Percentiles rank a stretch among this genome's conserved stretches.
These are phyloP conservation scores for Anastatica hierochuntica DNA, from an alignment of 345 rosid genomes.

Conservation along the genomic window DNA sequence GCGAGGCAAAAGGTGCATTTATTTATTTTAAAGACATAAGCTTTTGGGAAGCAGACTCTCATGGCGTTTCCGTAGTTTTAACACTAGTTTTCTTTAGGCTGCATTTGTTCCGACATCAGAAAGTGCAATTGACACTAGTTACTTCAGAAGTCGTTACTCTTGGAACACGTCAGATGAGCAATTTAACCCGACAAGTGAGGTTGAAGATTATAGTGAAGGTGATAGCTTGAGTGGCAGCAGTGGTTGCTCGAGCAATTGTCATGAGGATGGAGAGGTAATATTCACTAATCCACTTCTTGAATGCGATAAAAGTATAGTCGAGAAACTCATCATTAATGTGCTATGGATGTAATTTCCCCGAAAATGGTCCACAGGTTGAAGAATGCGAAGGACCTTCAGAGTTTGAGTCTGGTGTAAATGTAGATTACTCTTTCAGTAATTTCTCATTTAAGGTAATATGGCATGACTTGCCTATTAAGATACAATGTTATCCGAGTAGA, in stretches of 20 bases:
- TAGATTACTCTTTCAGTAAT: constrained; percentile 94
- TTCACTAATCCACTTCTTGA: background rate
- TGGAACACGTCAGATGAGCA: constrained; percentile 75
- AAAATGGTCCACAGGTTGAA: constrained; percentile 54
- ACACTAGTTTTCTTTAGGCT: constrained; percentile 43
- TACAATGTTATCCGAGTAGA: background rate
- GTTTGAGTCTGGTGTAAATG: constrained; percentile 59
- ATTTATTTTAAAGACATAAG: background rate
- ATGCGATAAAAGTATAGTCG: background rate
- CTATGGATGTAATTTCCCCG: background rate
- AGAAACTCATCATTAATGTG: constrained; percentile 4
- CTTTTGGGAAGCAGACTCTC: background rate
- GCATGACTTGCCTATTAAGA: constrained; percentile 1
- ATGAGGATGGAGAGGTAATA: constrained; percentile 73
- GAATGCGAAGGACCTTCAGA: constrained; percentile 65
- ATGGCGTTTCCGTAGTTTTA: background rate
- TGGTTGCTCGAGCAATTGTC: constrained; percentile 70
- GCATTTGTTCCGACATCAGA: constrained; percentile 95
- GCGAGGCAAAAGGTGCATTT: constrained; percentile 81
- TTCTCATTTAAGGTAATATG: constrained; percentile 87
- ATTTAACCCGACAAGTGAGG: constrained; percentile 56
- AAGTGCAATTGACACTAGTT: constrained; percentile 92
- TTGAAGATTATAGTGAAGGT: constrained; percentile 79
- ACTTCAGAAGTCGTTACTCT: constrained; percentile 91
- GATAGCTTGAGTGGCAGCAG: constrained; percentile 90